Evolutionary conservation across 768 basidiomycete species (phyloP).

Genomic region (Brasilioporus rufonigricans): DNA sequence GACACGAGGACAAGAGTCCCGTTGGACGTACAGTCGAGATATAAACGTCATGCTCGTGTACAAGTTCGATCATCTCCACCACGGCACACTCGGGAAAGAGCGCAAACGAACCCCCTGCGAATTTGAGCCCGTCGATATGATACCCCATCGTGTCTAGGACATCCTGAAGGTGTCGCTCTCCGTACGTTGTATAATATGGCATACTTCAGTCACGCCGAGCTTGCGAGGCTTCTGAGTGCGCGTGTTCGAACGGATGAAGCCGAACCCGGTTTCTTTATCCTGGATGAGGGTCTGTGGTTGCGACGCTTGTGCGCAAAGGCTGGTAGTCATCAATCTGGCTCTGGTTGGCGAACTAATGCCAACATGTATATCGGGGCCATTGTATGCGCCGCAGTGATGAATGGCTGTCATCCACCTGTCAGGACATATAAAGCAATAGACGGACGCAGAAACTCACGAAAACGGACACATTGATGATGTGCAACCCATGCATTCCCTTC

Average conservation of each 20-base stretch:
- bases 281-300: constrained; percentile 10
- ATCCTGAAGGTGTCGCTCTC: constrained; percentile 40
- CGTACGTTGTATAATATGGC: constrained; percentile 45
- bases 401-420: background rate
- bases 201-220: constrained; percentile 42
- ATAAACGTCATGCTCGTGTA: constrained; percentile 39
- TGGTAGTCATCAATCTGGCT: background rate
- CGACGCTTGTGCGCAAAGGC: background rate
- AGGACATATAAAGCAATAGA: background rate
- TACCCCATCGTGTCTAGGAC: constrained; percentile 41
- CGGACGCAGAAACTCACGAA: background rate
- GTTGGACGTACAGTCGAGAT: constrained; percentile 41
- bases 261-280: constrained; percentile 10
- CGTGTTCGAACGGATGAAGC: constrained; percentile 22
- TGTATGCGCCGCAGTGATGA: background rate
- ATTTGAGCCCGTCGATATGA: constrained; percentile 45
- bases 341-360: background rate
- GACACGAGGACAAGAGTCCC: background rate
- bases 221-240: constrained; percentile 36
- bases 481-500: background rate
- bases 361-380: background rate
- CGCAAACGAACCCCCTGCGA: constrained; percentile 43
- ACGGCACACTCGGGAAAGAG: constrained; percentile 42
- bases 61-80: constrained; percentile 37
- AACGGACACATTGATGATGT: background rate